A percentile compares a stretch with the other conserved stretches of the same genome.
These are phyloP conservation scores for Moesziomyces sp. DNA, from an alignment of 1,284 basidiomycete genomes.

Conservation along the genomic window DNA sequence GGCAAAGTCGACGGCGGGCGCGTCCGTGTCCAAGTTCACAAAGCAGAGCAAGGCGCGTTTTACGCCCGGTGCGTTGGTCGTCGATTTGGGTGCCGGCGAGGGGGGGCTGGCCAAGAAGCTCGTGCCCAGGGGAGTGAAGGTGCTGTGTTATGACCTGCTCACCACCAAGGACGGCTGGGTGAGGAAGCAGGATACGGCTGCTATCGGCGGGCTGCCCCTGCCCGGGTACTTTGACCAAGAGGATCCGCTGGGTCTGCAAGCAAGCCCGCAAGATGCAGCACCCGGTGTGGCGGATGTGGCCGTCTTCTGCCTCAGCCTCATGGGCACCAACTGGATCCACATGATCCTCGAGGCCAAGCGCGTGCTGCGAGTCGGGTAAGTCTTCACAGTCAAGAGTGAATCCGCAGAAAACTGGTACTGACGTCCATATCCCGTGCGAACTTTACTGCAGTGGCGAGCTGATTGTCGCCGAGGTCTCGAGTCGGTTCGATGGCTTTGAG, in stretches of 20 bases:
- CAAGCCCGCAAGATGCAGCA: background rate
- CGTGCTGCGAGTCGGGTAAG: slow-evolving; percentile 82
- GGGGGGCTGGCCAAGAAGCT: slow-evolving; percentile 79
- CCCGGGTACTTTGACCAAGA: slow-evolving; percentile 31
- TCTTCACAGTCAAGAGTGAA: slow-evolving; percentile 20
- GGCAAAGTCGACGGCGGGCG: slow-evolving; percentile 2
- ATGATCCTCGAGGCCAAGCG: slow-evolving; percentile 90
- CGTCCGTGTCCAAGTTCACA: slow-evolving; percentile 2
- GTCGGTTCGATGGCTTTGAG: slow-evolving; percentile 68
- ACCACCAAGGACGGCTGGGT: slow-evolving; percentile 75
- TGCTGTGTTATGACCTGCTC: slow-evolving; percentile 81
- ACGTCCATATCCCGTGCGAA: background rate
- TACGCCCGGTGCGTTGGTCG: slow-evolving; percentile 77
- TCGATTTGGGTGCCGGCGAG: slow-evolving; percentile 94
- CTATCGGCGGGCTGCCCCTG: slow-evolving; percentile 43
- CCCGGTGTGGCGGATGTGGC: slow-evolving; percentile 83
- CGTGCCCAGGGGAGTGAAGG: slow-evolving; percentile 71
- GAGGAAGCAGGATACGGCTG: slow-evolving; percentile 54
- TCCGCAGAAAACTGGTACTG: slow-evolving; percentile 1
- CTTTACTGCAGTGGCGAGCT: slow-evolving; percentile 77
- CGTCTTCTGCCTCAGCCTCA: slow-evolving; percentile 92
- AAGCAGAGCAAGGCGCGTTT: slow-evolving; percentile 30
- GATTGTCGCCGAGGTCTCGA: slow-evolving; percentile 90
- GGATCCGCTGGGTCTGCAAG: slow-evolving; percentile 20
- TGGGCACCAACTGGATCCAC: slow-evolving; percentile 95